Conservation (phyloP, 495 filamentous ascomycete species). For the Neurospora tetrasperma region DNA sequence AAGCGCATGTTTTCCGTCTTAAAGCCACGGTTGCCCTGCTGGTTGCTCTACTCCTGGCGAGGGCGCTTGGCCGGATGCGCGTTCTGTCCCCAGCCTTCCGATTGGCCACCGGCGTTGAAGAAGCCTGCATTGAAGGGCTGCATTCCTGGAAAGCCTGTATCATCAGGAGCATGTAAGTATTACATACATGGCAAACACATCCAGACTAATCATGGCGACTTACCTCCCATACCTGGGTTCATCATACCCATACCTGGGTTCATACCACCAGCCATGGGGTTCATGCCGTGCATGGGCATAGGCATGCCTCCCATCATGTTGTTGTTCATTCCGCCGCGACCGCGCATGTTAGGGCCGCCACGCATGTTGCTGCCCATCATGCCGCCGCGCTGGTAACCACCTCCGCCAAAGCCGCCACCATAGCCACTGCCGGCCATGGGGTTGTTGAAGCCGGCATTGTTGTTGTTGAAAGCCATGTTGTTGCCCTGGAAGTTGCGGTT, state of each 20-base stretch:
- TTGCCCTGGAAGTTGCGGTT: constrained; percentile 28
- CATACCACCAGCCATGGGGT: constrained; percentile 35
- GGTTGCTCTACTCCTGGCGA: constrained; percentile 32
- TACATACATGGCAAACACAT: neutral
- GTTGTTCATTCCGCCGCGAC: constrained; percentile 47
- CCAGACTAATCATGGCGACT: constrained; percentile 2
- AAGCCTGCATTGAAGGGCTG: constrained; percentile 74
- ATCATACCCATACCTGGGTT: constrained; percentile 56
- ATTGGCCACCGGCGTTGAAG: constrained; percentile 45
- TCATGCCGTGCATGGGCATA: constrained; percentile 22
- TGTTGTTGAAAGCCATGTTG: constrained; percentile 23
- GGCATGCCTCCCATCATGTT: constrained; percentile 22
- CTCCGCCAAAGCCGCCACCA: constrained; percentile 49
- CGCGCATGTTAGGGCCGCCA: constrained; percentile 58
- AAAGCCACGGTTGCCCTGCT: neutral
- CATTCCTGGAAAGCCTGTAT: constrained; percentile 54
- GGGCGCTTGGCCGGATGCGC: constrained; percentile 77
- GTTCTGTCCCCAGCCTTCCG: constrained; percentile 54
- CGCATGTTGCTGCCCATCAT: constrained; percentile 63
- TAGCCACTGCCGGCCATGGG: constrained; percentile 38
- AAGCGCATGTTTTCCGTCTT: neutral
- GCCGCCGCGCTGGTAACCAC: constrained; percentile 46
- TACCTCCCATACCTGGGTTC: constrained; percentile 51
- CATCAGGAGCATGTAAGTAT: neutral
- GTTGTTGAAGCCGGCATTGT: constrained; percentile 26